A percentile compares a stretch with the other conserved stretches of the same genome.
phyloP scores from a whole-genome alignment of 1,284 basidiomycete genomes.

The Naganishia liquefaciens region DNA sequence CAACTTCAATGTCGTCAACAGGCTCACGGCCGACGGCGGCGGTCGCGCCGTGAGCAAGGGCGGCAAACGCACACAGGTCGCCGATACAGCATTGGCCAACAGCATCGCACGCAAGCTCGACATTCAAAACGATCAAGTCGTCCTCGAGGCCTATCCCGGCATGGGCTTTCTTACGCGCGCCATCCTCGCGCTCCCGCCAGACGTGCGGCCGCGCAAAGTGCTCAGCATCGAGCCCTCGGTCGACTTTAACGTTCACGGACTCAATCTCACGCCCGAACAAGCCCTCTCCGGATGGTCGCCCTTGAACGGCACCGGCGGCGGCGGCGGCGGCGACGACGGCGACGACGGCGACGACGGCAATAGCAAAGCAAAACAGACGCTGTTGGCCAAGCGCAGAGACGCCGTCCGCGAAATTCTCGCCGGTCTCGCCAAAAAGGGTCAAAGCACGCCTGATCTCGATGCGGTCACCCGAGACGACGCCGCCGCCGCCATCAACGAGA shows the following conservation, averaged over 20 bases:
- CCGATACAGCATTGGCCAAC: conserved; percentile 12
- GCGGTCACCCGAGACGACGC: neutral
- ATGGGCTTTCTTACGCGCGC: conserved; percentile 30
- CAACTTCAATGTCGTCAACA: conserved; percentile 30
- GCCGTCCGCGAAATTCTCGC: conserved; percentile 22
- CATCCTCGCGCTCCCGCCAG: conserved; percentile 9
- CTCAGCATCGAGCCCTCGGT: conserved; percentile 41
- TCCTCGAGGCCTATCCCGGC: conserved; percentile 32
- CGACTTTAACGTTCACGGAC: conserved; percentile 35
- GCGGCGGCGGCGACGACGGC: no score
- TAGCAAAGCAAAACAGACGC: neutral
- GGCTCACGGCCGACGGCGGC: conserved; percentile 3
- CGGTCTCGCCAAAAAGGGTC: conserved; percentile 8
- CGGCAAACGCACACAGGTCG: conserved; percentile 29
- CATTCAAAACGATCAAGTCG: conserved; percentile 8
- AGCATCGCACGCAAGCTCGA: conserved; percentile 10
- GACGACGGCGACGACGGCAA: neutral
- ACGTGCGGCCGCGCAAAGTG: conserved; percentile 30
- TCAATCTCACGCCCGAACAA: conserved; percentile 34
- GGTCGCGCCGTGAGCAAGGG: neutral
- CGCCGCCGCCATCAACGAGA: neutral
- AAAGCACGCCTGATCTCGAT: neutral
- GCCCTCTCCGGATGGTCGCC: neutral
- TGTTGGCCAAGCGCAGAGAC: neutral
- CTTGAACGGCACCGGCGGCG: neutral